Evolutionary conservation across 2,329 filamentous ascomycete genomes (phyloP).

Genomic region (Rachicladosporium sp.): DNA sequence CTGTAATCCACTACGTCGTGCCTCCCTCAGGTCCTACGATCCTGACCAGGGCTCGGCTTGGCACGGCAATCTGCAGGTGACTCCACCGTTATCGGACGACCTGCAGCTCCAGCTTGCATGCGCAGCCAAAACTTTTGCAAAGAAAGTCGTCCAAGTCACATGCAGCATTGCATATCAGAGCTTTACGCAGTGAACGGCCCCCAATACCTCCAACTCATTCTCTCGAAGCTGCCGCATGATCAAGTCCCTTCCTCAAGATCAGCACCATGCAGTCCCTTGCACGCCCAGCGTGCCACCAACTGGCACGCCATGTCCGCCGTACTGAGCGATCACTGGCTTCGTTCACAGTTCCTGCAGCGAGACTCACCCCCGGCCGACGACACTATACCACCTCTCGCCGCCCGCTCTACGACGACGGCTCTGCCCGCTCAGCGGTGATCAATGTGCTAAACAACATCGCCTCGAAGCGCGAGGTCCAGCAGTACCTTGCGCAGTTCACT

Average conservation of each 20-base stretch:
- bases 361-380: neutral
- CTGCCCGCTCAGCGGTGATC: conserved; percentile 69
- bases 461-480: conserved; percentile 89
- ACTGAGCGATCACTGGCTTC: conserved; percentile 4
- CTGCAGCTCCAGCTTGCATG: too few species aligned
- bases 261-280: conserved; percentile 8
- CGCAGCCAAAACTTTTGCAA: too few species aligned
- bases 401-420: conserved; percentile 37
- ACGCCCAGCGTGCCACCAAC: conserved; percentile 6
- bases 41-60: too few species aligned
- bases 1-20: too few species aligned
- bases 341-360: conserved; percentile 1
- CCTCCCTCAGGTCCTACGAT: too few species aligned
- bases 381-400: conserved; percentile 16
- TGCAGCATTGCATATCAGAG: too few species aligned
- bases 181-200: too few species aligned
- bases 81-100: too few species aligned
- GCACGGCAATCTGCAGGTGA: too few species aligned
- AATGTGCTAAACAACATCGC: conserved; percentile 91
- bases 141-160: too few species aligned
- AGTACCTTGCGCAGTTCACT: conserved; percentile 94
- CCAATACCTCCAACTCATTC: neutral
- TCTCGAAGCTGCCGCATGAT: conserved; percentile 7
- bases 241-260: conserved; percentile 1
- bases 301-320: conserved; percentile 6